These are phyloP conservation scores for Zasmidium angulare DNA, from an alignment of 2,329 filamentous ascomycete genomes.

Conservation along the genomic window DNA sequence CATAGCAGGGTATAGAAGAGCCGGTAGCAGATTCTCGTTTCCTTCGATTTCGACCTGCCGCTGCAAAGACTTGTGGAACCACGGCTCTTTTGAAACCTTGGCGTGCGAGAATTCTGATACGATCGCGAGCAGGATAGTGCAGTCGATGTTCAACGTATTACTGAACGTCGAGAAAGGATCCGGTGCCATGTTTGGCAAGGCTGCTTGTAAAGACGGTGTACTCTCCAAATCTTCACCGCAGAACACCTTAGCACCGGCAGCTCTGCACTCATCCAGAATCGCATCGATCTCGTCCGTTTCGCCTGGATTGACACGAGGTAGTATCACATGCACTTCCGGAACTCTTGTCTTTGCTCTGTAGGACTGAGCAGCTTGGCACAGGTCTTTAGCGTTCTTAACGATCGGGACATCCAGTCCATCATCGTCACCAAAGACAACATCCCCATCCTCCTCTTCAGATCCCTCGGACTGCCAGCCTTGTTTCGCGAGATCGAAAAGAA, in stretches of 20 bases:
- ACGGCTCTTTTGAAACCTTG: constrained; percentile 47
- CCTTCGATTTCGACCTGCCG: constrained; percentile 66
- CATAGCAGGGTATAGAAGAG: constrained; percentile 64
- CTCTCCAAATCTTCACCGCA: constrained; percentile 30
- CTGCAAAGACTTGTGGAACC: constrained; percentile 60
- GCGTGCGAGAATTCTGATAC: constrained; percentile 71
- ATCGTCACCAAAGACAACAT: constrained; percentile 39
- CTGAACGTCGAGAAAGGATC: constrained; percentile 41
- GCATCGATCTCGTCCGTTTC: constrained; percentile 55
- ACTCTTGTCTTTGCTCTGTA: constrained; percentile 60
- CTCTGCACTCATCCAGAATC: constrained; percentile 56
- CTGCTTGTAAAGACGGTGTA: constrained; percentile 24
- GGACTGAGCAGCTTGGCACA: constrained; percentile 57
- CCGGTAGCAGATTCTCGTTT: constrained; percentile 59
- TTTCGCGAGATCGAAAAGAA: constrained; percentile 69
- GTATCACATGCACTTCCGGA: constrained; percentile 60
- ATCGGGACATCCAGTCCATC: constrained; percentile 56
- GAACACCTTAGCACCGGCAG: constrained; percentile 45
- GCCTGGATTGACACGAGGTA: constrained; percentile 58
- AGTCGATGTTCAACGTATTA: constrained; percentile 59
- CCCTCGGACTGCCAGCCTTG: constrained; percentile 61
- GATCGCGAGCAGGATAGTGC: constrained; percentile 69
- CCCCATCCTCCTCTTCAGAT: constrained; percentile 48
- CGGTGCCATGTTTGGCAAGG: constrained; percentile 36
- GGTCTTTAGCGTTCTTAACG: constrained; percentile 59